Conservation (phyloP, 1,284 basidiomycete genomes). For the Chalciporus sp. region DNA sequence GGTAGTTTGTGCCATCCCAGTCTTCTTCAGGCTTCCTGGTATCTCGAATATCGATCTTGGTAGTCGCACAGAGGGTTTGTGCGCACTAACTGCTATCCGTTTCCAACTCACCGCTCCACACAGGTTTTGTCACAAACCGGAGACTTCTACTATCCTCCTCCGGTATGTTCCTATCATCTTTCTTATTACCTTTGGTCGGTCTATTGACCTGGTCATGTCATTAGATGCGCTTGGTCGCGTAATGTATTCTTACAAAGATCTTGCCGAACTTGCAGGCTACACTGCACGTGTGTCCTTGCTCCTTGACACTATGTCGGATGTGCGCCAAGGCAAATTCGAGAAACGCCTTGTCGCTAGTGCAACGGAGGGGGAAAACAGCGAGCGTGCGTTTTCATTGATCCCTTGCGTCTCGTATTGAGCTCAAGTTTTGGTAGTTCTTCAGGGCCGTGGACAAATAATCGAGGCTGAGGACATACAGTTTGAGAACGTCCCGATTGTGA, state of each 20-base stretch:
- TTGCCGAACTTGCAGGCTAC: conserved; percentile 95
- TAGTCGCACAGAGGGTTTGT: conserved; percentile 79
- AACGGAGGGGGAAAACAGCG: conserved; percentile 75
- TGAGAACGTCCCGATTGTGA: conserved; percentile 92
- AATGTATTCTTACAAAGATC: conserved; percentile 97
- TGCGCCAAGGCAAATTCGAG: conserved; percentile 84
- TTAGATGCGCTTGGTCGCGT: conserved; percentile 78
- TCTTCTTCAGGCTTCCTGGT: conserved; percentile 89
- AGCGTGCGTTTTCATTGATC: conserved; percentile 51
- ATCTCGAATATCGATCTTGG: conserved; percentile 73
- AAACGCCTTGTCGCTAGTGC: conserved; percentile 85
- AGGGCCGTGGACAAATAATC: conserved; percentile 77
- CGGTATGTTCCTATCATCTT: conserved; percentile 44
- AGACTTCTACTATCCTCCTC: conserved; percentile 85
- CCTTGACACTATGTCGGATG: conserved; percentile 90
- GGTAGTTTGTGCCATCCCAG: conserved; percentile 90
- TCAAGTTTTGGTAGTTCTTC: conserved; percentile 58
- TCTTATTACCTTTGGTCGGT: not conserved
- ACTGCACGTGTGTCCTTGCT: conserved; percentile 90
- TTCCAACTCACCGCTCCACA: not conserved
- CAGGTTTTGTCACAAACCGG: conserved; percentile 93
- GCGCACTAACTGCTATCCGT: not conserved
- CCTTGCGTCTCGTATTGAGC: not conserved
- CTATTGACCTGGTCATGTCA: not conserved
- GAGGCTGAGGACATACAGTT: conserved; percentile 91